Percentiles rank a stretch among this genome's conserved stretches.
Evolutionary conservation across 257 asterid genomes (phyloP).

Genomic region (Mentha longifolia): DNA sequence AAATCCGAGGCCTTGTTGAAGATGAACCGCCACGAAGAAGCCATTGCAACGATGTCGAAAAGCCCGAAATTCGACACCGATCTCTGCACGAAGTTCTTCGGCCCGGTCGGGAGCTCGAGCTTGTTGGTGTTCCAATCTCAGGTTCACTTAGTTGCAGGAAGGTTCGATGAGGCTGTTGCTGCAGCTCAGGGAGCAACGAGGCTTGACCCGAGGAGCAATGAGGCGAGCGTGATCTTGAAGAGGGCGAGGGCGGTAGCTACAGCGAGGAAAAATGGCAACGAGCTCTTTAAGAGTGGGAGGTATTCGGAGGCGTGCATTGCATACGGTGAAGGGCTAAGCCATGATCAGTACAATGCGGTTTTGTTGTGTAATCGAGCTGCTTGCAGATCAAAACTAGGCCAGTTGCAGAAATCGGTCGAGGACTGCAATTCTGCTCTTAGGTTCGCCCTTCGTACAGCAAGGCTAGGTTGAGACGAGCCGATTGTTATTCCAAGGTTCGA

Average conservation of each 20-base stretch:
- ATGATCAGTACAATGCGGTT: conserved; percentile 63
- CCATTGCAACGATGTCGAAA: conserved; percentile 61
- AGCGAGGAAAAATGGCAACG: conserved; percentile 70
- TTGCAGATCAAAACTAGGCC: conserved; percentile 70
- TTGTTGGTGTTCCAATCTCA: conserved; percentile 62
- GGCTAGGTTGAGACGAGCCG: conserved; percentile 77
- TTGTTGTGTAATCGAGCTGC: conserved; percentile 83
- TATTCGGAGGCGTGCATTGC: conserved; percentile 75
- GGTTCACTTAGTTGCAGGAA: conserved; percentile 71
- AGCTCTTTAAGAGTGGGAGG: conserved; percentile 52
- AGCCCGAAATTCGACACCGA: conserved; percentile 66
- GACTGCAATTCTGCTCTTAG: conserved; percentile 71
- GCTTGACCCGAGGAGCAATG: conserved; percentile 67
- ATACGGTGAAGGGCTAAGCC: conserved; percentile 72
- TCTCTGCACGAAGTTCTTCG: conserved; percentile 65
- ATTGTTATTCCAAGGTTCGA: conserved; percentile 60
- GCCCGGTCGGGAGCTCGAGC: conserved; percentile 61
- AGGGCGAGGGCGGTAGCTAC: conserved; percentile 52
- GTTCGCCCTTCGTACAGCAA: conserved; percentile 60
- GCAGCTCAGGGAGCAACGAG: conserved; percentile 59
- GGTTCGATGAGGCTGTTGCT: conserved; percentile 76
- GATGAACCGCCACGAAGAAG: conserved; percentile 72
- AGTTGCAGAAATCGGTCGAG: conserved; percentile 65
- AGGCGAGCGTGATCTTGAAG: conserved; percentile 47
- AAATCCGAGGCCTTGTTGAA: conserved; percentile 77